phyloP scores from a whole-genome alignment of 1,284 basidiomycete genomes.

The Heterobasidion annosum region DNA sequence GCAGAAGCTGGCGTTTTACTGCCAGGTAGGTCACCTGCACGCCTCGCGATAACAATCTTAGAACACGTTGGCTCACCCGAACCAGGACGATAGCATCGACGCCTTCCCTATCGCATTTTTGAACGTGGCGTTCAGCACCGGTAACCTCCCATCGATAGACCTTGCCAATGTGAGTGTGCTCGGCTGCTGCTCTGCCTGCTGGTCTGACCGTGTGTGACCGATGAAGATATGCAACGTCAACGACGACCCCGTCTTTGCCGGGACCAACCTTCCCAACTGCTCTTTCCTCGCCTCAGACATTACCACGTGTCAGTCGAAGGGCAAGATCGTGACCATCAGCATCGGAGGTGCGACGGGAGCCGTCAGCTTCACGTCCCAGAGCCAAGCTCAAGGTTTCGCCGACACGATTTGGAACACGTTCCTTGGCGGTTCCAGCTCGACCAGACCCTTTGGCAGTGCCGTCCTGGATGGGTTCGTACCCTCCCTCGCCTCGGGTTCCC shows the following conservation, averaged over 20 bases:
- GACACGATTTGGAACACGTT: slow-evolving; percentile 59
- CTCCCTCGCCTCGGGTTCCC: too few species aligned
- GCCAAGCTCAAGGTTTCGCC: slow-evolving; percentile 43
- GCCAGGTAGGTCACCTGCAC: slow-evolving; percentile 24
- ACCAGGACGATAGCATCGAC: slow-evolving; percentile 42
- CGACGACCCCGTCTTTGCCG: slow-evolving; percentile 35
- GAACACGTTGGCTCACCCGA: too few species aligned
- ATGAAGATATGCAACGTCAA: slow-evolving; percentile 40
- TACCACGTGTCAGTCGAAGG: slow-evolving; percentile 48
- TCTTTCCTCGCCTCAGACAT: slow-evolving; percentile 45
- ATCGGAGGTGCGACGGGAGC: slow-evolving; percentile 54
- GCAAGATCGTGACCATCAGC: slow-evolving; percentile 58
- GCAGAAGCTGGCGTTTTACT: slow-evolving; percentile 39
- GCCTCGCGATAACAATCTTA: background rate
- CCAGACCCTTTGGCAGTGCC: slow-evolving; percentile 52
- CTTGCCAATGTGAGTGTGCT: slow-evolving; percentile 42
- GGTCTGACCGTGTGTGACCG: background rate
- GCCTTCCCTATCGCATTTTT: slow-evolving; percentile 54
- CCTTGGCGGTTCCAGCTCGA: slow-evolving; percentile 46
- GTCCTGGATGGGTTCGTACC: slow-evolving; percentile 52
- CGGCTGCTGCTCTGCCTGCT: background rate
- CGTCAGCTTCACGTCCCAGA: slow-evolving; percentile 40
- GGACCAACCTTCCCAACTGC: slow-evolving; percentile 50
- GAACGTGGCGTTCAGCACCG: slow-evolving; percentile 44
- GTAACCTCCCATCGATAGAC: slow-evolving; percentile 49